Evolutionary conservation across 192 early-diverging fungal genomes (phyloP).

Genomic region (Umbelopsis sp.): DNA sequence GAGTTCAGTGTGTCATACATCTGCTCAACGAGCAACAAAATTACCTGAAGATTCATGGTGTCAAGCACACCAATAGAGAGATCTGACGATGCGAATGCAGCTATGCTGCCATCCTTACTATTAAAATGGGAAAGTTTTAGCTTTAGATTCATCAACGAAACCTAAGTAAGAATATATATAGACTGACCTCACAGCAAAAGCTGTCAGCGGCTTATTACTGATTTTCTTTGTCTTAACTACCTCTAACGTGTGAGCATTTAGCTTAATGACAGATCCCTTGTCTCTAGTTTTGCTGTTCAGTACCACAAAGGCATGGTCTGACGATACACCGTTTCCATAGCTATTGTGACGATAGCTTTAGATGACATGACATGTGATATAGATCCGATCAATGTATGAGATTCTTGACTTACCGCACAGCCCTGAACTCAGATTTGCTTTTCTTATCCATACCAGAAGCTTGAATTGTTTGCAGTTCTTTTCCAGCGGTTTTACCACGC

Average conservation of each 20-base stretch:
- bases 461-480: slow-evolving; percentile 49
- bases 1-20: not conserved
- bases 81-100: slow-evolving; percentile 77
- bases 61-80: slow-evolving; percentile 69
- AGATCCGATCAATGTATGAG: not conserved
- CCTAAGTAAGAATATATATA: not conserved
- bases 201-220: slow-evolving; percentile 62
- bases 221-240: slow-evolving; percentile 51
- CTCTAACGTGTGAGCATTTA: slow-evolving; percentile 60
- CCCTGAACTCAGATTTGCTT: slow-evolving; percentile 47
- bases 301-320: slow-evolving; percentile 62
- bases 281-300: slow-evolving; percentile 62
- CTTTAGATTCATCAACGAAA: slow-evolving; percentile 7
- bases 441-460: slow-evolving; percentile 46
- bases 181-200: slow-evolving; percentile 64
- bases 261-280: slow-evolving; percentile 63
- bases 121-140: not conserved
- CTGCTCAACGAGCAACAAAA: not conserved
- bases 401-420: slow-evolving; percentile 39
- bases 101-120: slow-evolving; percentile 69
- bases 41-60: slow-evolving; percentile 46
- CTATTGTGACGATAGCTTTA: slow-evolving; percentile 31
- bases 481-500: slow-evolving; percentile 42
- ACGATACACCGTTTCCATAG: slow-evolving; percentile 60
- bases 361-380: not conserved